phyloP scores from a whole-genome alignment of 1,284 basidiomycete species.

The Omphalotus olearius region DNA sequence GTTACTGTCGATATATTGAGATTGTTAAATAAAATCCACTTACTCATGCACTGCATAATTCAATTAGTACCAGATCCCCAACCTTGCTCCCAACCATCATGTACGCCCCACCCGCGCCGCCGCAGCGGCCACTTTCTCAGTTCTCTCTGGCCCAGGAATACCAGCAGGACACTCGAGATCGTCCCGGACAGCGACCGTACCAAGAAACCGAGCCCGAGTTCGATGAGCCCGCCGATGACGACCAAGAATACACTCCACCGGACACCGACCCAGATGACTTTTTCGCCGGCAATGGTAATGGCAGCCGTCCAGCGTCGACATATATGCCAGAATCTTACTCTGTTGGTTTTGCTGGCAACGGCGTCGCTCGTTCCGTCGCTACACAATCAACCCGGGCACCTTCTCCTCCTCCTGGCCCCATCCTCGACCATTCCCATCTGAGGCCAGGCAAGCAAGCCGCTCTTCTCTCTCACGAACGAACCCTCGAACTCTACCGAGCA shows the following conservation, averaged over 20 bases:
- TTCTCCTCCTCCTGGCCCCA: conserved; percentile 55
- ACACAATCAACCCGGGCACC: conserved; percentile 45
- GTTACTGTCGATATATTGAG: too few species aligned
- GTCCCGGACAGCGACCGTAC: conserved; percentile 5
- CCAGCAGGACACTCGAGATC: conserved; percentile 7
- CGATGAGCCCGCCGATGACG: conserved; percentile 9
- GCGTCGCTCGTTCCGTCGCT: conserved; percentile 27
- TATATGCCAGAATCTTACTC: conserved; percentile 12
- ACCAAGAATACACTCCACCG: conserved; percentile 10
- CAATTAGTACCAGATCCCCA: too few species aligned
- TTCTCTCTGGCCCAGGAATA: conserved; percentile 10
- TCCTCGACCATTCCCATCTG: conserved; percentile 92
- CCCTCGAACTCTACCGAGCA: conserved; percentile 92
- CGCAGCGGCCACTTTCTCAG: conserved; percentile 11
- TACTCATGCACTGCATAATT: too few species aligned
- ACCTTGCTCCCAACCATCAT: conserved; percentile 10
- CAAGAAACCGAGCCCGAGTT: conserved; percentile 11
- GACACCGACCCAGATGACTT: conserved; percentile 12
- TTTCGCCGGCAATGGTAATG: conserved; percentile 10
- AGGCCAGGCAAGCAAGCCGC: conserved; percentile 90
- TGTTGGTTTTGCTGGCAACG: not conserved
- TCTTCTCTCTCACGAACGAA: conserved; percentile 91
- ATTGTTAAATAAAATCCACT: too few species aligned
- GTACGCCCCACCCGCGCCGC: conserved; percentile 11
- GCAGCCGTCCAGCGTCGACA: conserved; percentile 5